Conservation (phyloP, 345 rosid genomes). For the Lepidium africanum region DNA sequence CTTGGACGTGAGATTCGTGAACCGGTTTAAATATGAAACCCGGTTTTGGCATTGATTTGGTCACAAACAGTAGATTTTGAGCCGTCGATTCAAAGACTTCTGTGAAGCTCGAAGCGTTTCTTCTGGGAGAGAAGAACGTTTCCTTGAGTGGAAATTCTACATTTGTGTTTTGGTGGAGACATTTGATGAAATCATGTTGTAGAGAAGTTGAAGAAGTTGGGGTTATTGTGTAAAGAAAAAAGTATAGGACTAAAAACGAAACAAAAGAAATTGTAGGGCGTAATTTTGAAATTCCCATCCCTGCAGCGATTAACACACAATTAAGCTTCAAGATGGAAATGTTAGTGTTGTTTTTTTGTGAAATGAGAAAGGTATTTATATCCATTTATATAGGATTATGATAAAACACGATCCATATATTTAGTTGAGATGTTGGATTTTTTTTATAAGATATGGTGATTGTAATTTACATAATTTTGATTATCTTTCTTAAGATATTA, state of each 20-base stretch:
- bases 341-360: no score
- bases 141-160: conserved; percentile 4
- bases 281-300: background rate
- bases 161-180: conserved; percentile 30
- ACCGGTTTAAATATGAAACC: conserved; percentile 43
- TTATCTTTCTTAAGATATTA: no score
- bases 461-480: no score
- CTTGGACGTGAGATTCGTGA: conserved; percentile 44
- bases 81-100: conserved; percentile 36
- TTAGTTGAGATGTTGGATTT: no score
- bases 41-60: conserved; percentile 43
- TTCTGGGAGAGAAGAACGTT: conserved; percentile 23
- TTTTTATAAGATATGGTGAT: no score
- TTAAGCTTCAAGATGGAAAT: no score
- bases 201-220: background rate
- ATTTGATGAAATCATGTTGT: conserved; percentile 33
- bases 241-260: background rate
- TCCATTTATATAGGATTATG: no score
- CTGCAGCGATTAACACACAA: background rate
- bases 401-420: no score
- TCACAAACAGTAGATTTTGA: conserved; percentile 39
- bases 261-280: background rate
- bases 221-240: background rate
- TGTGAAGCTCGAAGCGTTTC: conserved; percentile 28
- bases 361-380: no score